These are phyloP conservation scores for Rosa multiflora DNA, from an alignment of 306 rosid species.

Conservation along the genomic window DNA sequence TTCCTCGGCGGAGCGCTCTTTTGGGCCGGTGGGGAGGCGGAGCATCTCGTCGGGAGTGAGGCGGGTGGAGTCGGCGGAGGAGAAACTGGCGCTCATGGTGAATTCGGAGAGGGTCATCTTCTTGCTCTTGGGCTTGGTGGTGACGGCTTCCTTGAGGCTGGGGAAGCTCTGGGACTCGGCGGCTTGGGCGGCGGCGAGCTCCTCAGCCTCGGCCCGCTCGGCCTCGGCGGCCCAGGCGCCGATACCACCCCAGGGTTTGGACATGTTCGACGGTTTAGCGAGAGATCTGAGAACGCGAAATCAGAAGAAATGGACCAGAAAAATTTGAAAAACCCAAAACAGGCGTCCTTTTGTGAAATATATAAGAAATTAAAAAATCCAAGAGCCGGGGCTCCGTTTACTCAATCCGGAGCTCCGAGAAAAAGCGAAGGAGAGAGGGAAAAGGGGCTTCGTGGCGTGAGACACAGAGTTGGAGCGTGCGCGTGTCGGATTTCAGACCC, in stretches of 20 bases:
- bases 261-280: conserved; percentile 43
- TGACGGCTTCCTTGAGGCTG: conserved; percentile 72
- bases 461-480: conserved; percentile 2
- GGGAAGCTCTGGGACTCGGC: conserved; percentile 63
- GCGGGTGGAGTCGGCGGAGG: conserved; percentile 29
- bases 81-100: background rate
- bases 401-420: conserved; percentile 80
- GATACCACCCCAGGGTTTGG: conserved; percentile 82
- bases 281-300: conserved; percentile 41
- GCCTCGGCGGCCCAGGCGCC: conserved; percentile 98
- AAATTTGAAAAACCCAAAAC: background rate
- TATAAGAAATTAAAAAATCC: background rate
- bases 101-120: conserved; percentile 50
- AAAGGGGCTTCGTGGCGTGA: conserved; percentile 9
- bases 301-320: conserved; percentile 1
- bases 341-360: background rate
- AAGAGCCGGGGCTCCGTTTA: conserved; percentile 61
- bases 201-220: conserved; percentile 90
- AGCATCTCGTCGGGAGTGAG: conserved; percentile 76
- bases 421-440: conserved; percentile 38
- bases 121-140: conserved; percentile 74
- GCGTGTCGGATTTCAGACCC: background rate
- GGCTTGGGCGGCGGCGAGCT: conserved; percentile 42
- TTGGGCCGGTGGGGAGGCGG: conserved; percentile 86
- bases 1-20: conserved; percentile 75